phyloP scores from a whole-genome alignment of 768 basidiomycete genomes.

The Boletus sensibilis region DNA sequence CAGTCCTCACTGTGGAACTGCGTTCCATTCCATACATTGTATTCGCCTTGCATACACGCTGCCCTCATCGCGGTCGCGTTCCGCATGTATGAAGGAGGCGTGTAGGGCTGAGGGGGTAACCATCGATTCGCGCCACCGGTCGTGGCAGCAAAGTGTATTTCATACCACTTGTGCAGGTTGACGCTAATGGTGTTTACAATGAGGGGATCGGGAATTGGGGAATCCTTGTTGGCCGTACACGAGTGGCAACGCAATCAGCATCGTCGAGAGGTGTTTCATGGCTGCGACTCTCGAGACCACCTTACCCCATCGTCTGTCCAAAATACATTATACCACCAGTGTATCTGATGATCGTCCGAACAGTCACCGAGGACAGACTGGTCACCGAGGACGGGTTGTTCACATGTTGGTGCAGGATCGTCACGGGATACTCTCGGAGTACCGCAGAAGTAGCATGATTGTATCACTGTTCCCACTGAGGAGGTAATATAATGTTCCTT shows the following conservation, averaged over 20 bases:
- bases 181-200: not conserved
- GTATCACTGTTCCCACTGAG: not conserved
- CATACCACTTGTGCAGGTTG: conserved; percentile 3
- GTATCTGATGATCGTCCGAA: not conserved
- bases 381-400: not conserved
- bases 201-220: not conserved
- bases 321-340: not conserved
- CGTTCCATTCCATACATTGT: conserved; percentile 3
- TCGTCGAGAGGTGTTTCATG: not conserved
- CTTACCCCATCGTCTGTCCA: not conserved
- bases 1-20: not conserved
- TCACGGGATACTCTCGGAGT: not conserved
- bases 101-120: conserved; percentile 13
- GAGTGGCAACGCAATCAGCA: not conserved
- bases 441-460: not conserved
- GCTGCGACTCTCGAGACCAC: not conserved
- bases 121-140: conserved; percentile 3
- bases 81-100: conserved; percentile 11
- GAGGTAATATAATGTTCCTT: not conserved
- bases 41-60: conserved; percentile 5
- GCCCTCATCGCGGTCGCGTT: conserved; percentile 1
- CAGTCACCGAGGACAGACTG: not conserved
- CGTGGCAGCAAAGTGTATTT: not conserved
- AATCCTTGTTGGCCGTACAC: not conserved
- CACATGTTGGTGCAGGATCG: not conserved